A percentile compares a stretch with the other conserved stretches of the same genome.
Evolutionary conservation across 495 filamentous ascomycete genomes (phyloP).

Genomic region (Mytilinidion resinicola): DNA sequence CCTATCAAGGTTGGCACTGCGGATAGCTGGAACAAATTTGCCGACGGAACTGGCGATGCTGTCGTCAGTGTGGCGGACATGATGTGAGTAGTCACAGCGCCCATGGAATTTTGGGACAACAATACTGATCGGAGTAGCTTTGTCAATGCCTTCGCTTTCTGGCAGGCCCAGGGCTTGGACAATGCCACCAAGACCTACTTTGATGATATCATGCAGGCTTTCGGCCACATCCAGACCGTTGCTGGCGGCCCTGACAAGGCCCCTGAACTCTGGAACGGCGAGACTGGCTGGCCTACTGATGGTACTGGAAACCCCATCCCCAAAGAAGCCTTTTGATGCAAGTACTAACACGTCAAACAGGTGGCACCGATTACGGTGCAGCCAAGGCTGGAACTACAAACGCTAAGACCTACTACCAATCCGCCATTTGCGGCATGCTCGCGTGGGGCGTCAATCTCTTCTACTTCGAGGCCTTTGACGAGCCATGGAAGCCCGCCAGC

Average conservation of each 20-base stretch:
- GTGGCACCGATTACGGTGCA: slow-evolving; percentile 57
- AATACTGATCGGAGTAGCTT: slow-evolving; percentile 31
- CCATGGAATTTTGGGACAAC: neutral
- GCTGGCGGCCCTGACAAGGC: slow-evolving; percentile 44
- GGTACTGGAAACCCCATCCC: slow-evolving; percentile 33
- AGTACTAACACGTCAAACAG: slow-evolving; percentile 30
- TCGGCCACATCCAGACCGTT: slow-evolving; percentile 58
- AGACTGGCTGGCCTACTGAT: slow-evolving; percentile 63
- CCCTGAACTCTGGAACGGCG: slow-evolving; percentile 65
- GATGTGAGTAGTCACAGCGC: slow-evolving; percentile 40
- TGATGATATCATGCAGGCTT: slow-evolving; percentile 66
- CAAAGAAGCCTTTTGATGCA: neutral
- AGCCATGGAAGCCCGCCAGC: slow-evolving; percentile 70
- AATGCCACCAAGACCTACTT: slow-evolving; percentile 66
- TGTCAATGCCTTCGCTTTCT: slow-evolving; percentile 79
- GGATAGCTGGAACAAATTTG: slow-evolving; percentile 77
- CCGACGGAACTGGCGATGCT: slow-evolving; percentile 65
- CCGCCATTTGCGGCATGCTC: slow-evolving; percentile 64
- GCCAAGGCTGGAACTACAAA: slow-evolving; percentile 57
- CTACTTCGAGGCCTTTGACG: slow-evolving; percentile 79
- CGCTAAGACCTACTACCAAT: slow-evolving; percentile 57
- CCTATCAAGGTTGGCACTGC: slow-evolving; percentile 63
- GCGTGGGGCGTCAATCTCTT: slow-evolving; percentile 72
- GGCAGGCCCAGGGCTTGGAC: slow-evolving; percentile 60
- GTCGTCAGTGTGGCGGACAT: slow-evolving; percentile 59